Evolutionary conservation across 352 stramenopile genomes (phyloP), one percentile per base, ranked within the genome.

Genomic region (Globisporangium ultimum): DNA sequence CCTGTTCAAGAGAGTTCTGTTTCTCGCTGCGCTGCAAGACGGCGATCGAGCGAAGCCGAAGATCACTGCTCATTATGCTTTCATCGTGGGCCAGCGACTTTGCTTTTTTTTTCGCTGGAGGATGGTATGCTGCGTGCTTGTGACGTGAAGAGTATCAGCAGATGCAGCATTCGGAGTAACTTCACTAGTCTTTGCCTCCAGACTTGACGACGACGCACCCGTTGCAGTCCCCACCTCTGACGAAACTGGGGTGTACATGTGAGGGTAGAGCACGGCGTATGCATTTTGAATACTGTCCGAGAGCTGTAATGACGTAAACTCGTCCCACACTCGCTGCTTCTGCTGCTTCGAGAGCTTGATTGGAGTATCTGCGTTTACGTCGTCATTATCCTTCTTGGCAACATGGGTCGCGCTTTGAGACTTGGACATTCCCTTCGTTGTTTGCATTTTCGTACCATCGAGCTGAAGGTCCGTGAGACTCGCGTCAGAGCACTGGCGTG

Each of bases 261-360:
- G 62, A 0, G 78, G 78, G 54, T 90, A 87, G 10, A 90, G 42
- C 38, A 74, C 70, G 0, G 78, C 63, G 53, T 90, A 90, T 7
- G 80, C 78, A 17, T 88, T 76, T n/a, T 79, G 76, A 3, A 86
- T 67, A n/a, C 53, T 60, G 10, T 63, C 54, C 6, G 71, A 81
- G 15, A 86, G 62, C 8, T 73, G 66, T 4, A 61, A 45, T 0
- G 54, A 38, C 3, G 66, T 52, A 49, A 87, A 90, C 1, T 82
- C 61, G 11, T 60, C 59, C 80, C 80, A 90, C 0, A 87, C 55
- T 7, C 45, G 49, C 32, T 75, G 50, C 49, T 75, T 75, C 21
- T 77, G 69, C 13, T 70, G 41, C 41, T 71, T 73, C 1, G 72
- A 78, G 20, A 63, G 42, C 41, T 63, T 6, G 24, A 45, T 43